Percentiles rank a stretch among this genome's conserved stretches.
Conservation (phyloP, 2,329 filamentous ascomycete genomes). For the Claviceps purpurea region DNA sequence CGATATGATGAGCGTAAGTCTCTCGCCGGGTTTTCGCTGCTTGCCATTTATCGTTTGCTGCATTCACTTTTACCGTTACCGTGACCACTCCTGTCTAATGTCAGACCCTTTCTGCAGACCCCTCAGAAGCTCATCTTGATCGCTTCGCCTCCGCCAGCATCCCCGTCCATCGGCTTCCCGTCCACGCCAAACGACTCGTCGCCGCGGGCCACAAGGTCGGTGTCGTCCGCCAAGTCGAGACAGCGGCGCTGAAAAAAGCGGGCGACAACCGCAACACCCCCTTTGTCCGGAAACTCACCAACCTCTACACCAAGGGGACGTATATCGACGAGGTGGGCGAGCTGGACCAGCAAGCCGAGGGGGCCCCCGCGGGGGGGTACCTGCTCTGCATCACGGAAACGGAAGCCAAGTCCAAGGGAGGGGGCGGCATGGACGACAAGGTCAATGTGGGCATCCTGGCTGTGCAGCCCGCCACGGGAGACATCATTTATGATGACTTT, state of each 20-base stretch:
- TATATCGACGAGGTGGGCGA: slow-evolving; percentile 91
- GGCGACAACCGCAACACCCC: slow-evolving; percentile 90
- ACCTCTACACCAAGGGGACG: slow-evolving; percentile 94
- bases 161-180: slow-evolving; percentile 77
- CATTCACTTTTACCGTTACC: no score
- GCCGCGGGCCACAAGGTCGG: slow-evolving; percentile 91
- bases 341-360: slow-evolving; percentile 39
- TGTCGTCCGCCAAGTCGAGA: slow-evolving; percentile 87
- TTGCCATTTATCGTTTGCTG: no score
- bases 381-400: slow-evolving; percentile 85
- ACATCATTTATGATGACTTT: slow-evolving; percentile 91
- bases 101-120: slow-evolving; percentile 31
- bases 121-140: slow-evolving; percentile 82
- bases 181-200: slow-evolving; percentile 88
- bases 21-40: not conserved
- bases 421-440: slow-evolving; percentile 77
- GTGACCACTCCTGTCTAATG: no score
- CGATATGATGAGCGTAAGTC: slow-evolving; percentile 74
- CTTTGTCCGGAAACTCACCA: slow-evolving; percentile 85
- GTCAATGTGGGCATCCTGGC: slow-evolving; percentile 85
- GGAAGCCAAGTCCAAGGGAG: slow-evolving; percentile 44
- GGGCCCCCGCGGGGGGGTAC: slow-evolving; percentile 59
- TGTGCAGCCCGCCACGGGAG: slow-evolving; percentile 88
- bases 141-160: slow-evolving; percentile 94
- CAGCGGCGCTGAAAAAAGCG: slow-evolving; percentile 85